phyloP scores from a whole-genome alignment of 345 rosid genomes.

The Salix purpurea region DNA sequence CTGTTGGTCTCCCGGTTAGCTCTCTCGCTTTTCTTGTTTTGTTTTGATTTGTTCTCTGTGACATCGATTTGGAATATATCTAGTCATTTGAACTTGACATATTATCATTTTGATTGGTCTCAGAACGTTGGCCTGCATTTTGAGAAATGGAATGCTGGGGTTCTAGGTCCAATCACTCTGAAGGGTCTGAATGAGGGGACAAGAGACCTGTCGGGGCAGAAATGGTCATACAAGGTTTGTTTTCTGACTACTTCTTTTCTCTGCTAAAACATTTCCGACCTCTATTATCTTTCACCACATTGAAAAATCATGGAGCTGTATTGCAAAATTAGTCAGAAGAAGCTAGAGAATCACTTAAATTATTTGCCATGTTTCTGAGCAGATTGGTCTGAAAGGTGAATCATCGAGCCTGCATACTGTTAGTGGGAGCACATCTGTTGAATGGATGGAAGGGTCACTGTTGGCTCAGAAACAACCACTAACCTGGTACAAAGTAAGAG shows the following conservation, averaged over 20 bases:
- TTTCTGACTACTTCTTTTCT: neutral
- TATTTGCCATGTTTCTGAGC: slow-evolving; percentile 1
- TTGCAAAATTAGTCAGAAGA: neutral
- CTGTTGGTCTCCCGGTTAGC: slow-evolving; percentile 38
- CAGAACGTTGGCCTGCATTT: slow-evolving; percentile 34
- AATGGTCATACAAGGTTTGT: slow-evolving; percentile 34
- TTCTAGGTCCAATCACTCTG: slow-evolving; percentile 28
- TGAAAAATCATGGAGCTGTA: too few species aligned
- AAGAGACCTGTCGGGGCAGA: slow-evolving; percentile 18
- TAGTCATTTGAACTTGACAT: neutral
- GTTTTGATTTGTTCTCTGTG: neutral
- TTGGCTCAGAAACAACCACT: slow-evolving; percentile 23
- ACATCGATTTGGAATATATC: neutral
- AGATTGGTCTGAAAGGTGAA: slow-evolving; percentile 36
- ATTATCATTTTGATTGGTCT: neutral
- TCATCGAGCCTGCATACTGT: slow-evolving; percentile 16
- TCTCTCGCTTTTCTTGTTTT: neutral
- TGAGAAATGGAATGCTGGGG: slow-evolving; percentile 29
- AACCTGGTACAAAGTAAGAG: slow-evolving; percentile 31
- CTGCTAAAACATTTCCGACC: too few species aligned
- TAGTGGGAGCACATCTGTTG: slow-evolving; percentile 29
- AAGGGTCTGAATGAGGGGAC: slow-evolving; percentile 29
- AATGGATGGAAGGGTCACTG: slow-evolving; percentile 21
- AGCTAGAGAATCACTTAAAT: slow-evolving; percentile 1
- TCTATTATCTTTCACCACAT: too few species aligned